A percentile compares a stretch with the other conserved stretches of the same genome.
These are phyloP conservation scores for Lichtheimia corymbifera DNA, from an alignment of 371 early-diverging fungal genomes.

Conservation along the genomic window DNA sequence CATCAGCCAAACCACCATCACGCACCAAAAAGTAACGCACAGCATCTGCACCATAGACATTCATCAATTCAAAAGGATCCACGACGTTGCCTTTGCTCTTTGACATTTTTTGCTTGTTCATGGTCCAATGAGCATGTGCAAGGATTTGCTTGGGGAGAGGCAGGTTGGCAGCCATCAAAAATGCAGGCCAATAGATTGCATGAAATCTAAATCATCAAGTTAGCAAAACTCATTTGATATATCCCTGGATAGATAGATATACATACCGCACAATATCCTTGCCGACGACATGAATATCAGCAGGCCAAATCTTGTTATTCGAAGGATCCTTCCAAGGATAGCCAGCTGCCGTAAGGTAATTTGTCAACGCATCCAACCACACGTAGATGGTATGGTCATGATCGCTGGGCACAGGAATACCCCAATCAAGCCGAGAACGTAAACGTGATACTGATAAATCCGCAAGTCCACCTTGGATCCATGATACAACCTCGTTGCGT, in stretches of 20 bases:
- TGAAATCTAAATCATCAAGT: constrained; percentile 68
- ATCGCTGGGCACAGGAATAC: constrained; percentile 91
- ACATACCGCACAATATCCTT: constrained; percentile 89
- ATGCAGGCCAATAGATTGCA: constrained; percentile 95
- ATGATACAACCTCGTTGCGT: constrained; percentile 61
- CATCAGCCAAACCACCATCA: constrained; percentile 87
- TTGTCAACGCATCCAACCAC: constrained; percentile 95
- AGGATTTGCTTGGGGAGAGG: constrained; percentile 79
- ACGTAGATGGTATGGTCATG: constrained; percentile 91
- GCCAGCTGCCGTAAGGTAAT: constrained; percentile 88
- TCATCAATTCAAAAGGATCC: constrained; percentile 75
- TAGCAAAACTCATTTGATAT: too few relatives aligned
- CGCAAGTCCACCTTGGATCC: constrained; percentile 50
- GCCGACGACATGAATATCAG: constrained; percentile 86
- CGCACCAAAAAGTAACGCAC: constrained; percentile 90
- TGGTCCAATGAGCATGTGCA: constrained; percentile 95
- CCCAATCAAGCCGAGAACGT: constrained; percentile 82
- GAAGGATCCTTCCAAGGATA: constrained; percentile 64
- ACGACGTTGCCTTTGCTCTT: constrained; percentile 91
- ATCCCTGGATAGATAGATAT: too few relatives aligned
- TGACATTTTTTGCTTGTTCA: constrained; percentile 88
- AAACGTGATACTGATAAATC: constrained; percentile 92
- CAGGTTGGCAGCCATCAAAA: constrained; percentile 86
- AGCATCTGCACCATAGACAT: constrained; percentile 80
- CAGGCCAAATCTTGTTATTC: constrained; percentile 65